These are phyloP conservation scores for Psilocybe azurescens DNA, from an alignment of 768 basidiomycete genomes.

Conservation along the genomic window DNA sequence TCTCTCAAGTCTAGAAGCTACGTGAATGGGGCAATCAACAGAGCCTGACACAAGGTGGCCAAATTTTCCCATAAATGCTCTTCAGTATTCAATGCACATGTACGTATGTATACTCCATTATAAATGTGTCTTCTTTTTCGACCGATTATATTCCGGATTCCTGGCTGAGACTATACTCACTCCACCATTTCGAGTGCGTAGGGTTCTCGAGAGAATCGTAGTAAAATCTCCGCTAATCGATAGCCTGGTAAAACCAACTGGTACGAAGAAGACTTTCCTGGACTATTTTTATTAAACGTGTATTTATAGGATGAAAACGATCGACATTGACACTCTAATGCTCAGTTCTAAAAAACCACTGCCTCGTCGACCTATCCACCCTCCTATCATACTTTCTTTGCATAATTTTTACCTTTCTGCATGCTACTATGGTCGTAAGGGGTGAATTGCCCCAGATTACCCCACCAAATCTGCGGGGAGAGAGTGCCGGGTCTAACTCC, in stretches of 20 bases:
- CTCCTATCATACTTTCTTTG: no score
- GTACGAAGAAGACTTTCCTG: background rate
- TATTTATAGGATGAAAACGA: background rate
- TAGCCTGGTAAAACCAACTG: background rate
- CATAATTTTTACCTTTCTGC: no score
- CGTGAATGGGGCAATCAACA: background rate
- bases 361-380: no score
- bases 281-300: background rate
- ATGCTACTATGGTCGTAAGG: background rate
- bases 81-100: background rate
- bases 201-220: background rate
- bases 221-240: background rate
- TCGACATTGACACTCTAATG: background rate
- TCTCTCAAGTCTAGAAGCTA: no score
- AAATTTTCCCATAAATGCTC: background rate
- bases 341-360: no score
- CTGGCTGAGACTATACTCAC: background rate
- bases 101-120: background rate
- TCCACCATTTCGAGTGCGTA: background rate
- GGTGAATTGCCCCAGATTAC: background rate
- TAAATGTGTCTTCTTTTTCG: background rate
- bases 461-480: slow-evolving; percentile 3
- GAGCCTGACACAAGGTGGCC: background rate
- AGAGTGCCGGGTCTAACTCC: slow-evolving; percentile 8
- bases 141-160: slow-evolving; percentile 13